Evolutionary conservation across 805 yeast species (phyloP).

Genomic region (Lachancea waltii): DNA sequence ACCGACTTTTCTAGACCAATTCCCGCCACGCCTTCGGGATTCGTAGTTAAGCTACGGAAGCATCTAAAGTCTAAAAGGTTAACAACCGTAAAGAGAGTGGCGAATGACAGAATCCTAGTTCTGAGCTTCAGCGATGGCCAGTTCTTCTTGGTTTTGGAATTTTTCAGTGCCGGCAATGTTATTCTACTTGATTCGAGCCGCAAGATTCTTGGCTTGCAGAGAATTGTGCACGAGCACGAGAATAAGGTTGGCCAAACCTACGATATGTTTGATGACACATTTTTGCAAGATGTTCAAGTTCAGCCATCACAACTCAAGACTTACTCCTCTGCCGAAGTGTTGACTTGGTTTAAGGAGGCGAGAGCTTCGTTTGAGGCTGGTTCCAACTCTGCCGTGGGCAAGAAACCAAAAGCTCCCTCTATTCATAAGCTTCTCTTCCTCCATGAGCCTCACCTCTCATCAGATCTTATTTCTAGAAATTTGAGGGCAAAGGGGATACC

Average conservation of each 20-base stretch:
- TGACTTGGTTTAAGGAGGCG: slow-evolving; percentile 28
- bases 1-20: slow-evolving; percentile 79
- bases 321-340: slow-evolving; percentile 17
- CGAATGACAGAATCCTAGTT: slow-evolving; percentile 76
- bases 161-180: slow-evolving; percentile 92
- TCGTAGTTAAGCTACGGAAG: slow-evolving; percentile 79
- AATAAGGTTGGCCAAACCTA: slow-evolving; percentile 70
- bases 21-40: slow-evolving; percentile 75
- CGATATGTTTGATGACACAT: slow-evolving; percentile 47
- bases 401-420: slow-evolving; percentile 44
- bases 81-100: slow-evolving; percentile 65
- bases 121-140: slow-evolving; percentile 79
- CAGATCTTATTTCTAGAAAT: slow-evolving; percentile 64
- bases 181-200: slow-evolving; percentile 63
- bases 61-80: slow-evolving; percentile 77
- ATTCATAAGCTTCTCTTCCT: slow-evolving; percentile 65
- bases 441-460: slow-evolving; percentile 66
- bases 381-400: slow-evolving; percentile 21
- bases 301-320: slow-evolving; percentile 7
- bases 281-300: slow-evolving; percentile 33
- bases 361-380: slow-evolving; percentile 8
- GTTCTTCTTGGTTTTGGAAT: slow-evolving; percentile 74
- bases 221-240: slow-evolving; percentile 70
- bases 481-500: slow-evolving; percentile 43
- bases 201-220: slow-evolving; percentile 65